Evolutionary conservation across 2,329 filamentous ascomycete genomes (phyloP), one percentile per base, ranked within the genome.

Genomic region (Fusarium pseudocircinatum): DNA sequence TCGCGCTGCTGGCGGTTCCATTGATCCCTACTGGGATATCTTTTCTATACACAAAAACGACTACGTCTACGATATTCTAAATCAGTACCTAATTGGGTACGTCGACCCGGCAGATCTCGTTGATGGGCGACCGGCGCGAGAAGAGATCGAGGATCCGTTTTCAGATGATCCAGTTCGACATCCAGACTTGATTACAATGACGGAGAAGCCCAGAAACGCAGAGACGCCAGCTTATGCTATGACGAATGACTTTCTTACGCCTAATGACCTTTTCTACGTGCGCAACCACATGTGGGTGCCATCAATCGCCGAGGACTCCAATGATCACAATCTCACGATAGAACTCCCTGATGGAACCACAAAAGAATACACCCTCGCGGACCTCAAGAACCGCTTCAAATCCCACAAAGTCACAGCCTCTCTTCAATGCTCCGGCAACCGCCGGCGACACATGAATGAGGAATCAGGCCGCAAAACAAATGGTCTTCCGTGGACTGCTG

Each of bases 1-100:
- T 14, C 86, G 88, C 36, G 91, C 91, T 3, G 90, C 89, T 2
- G 91, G 91, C 7, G 87, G 88, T 42, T 88, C 87, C 61, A 87
- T 93, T 56, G 91, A 93, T 58, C 87, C 88, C 0, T 93, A 92
- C 81, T 93, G 91, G 91, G 84, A 92, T 67, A 91, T 93, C 60
- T 93, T 93, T 78, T 85, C 87, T 52, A 92, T 93, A 66, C 91
- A 93, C 82, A 90, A 92, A 78, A 85, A 87, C 24, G 84, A 88
- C 46, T 88, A 93, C 67, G 90, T 93, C 11, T 86, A 87, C 67
- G 89, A 92, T 57, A 91, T 93, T 44, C 83, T 93, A 1, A 85
- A 89, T n/a, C 86, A 90, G 73, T 93, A 90, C 76, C 82, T 87
- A 32, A 90, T 93, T 52, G 91, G 91, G 34, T 87, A 86, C 52